These are phyloP conservation scores for Sechiopsis laciniata DNA, from an alignment of 306 rosid species.

Conservation along the genomic window DNA sequence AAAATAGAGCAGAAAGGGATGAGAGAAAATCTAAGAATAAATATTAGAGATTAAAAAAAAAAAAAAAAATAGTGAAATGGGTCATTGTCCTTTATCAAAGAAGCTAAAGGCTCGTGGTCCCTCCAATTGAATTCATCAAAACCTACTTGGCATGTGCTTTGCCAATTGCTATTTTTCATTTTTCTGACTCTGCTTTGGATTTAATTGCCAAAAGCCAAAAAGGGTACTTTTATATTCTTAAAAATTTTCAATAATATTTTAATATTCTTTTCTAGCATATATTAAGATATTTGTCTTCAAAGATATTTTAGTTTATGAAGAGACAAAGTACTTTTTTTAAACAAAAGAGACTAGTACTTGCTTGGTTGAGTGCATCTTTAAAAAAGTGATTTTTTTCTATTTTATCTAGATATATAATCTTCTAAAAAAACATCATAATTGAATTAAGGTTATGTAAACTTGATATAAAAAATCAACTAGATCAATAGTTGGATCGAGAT, in stretches of 20 bases:
- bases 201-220: constrained; percentile 17
- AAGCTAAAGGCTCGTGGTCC: constrained; percentile 25
- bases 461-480: too few species aligned
- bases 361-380: too few species aligned
- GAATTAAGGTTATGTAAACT: too few species aligned
- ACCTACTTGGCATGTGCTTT: constrained; percentile 26
- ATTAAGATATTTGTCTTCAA: background rate
- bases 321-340: too few species aligned
- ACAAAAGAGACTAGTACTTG: too few species aligned
- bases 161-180: background rate
- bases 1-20: background rate
- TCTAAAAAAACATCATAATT: too few species aligned
- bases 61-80: background rate
- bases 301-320: constrained; percentile 11
- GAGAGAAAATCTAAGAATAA: constrained; percentile 4
- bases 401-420: too few species aligned
- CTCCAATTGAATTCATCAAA: constrained; percentile 21
- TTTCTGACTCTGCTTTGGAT: too few species aligned
- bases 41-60: background rate
- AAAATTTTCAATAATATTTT: background rate
- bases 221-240: constrained; percentile 13
- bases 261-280: background rate
- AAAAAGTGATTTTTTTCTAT: too few species aligned
- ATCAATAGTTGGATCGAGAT: too few species aligned
- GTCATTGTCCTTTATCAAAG: constrained; percentile 16